Conservation (phyloP, 176 grass and related monocot genomes). For the Guadua angustifolia region DNA sequence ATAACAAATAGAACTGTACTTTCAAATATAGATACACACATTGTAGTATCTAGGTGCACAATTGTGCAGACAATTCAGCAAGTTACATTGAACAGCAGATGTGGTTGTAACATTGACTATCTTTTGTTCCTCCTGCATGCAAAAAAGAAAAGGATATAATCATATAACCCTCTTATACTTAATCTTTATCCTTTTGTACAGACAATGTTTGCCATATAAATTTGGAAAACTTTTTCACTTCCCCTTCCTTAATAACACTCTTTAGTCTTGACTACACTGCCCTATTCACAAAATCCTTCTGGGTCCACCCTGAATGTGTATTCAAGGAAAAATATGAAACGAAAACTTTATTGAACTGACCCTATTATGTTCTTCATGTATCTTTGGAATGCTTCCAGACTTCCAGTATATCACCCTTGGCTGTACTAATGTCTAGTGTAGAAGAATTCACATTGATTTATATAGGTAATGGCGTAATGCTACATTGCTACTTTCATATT, state of each 20-base stretch:
- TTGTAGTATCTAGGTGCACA: background rate
- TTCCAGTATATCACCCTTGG: background rate
- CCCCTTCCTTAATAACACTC: background rate
- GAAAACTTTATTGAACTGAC: background rate
- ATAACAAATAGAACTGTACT: background rate
- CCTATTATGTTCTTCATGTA: constrained; percentile 19
- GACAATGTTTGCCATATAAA: constrained; percentile 2
- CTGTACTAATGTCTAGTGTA: constrained; percentile 7
- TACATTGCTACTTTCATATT: background rate
- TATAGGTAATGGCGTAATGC: background rate
- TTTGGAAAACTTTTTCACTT: constrained; percentile 1
- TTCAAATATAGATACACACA: background rate
- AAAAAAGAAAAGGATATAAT: background rate
- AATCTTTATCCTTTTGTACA: constrained; percentile 7
- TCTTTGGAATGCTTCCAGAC: constrained; percentile 26
- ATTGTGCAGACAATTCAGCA: background rate
- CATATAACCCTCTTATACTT: background rate
- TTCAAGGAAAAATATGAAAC: constrained; percentile 11
- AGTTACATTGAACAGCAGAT: background rate
- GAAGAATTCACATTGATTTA: constrained; percentile 36
- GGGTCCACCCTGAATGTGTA: constrained; percentile 19
- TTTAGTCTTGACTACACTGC: constrained; percentile 14
- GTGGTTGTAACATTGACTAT: constrained; percentile 2
- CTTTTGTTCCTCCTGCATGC: constrained; percentile 19
- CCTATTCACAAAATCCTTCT: constrained; percentile 30